A percentile compares a stretch with the other conserved stretches of the same genome.
Evolutionary conservation across 164 flowering plant genomes (phyloP).

Genomic region (Taxillus chinensis): DNA sequence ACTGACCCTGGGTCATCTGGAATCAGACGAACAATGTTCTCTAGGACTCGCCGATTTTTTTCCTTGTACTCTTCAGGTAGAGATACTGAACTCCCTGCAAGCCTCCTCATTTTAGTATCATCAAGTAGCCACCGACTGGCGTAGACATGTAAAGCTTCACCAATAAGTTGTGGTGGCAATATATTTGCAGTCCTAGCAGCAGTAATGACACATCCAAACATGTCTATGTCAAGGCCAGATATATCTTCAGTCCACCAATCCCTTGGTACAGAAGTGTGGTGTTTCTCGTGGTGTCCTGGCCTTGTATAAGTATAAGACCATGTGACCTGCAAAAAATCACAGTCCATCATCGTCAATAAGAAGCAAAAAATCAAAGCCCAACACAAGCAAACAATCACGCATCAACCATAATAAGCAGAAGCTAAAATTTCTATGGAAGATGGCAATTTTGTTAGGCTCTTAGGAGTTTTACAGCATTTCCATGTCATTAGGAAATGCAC

Average conservation of each 20-base stretch:
- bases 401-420: background rate
- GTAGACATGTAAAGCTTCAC: constrained; percentile 89
- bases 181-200: constrained; percentile 38
- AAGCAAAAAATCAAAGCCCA: too few species aligned
- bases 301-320: constrained; percentile 93
- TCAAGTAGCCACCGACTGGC: constrained; percentile 64
- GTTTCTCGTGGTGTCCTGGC: constrained; percentile 52
- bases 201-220: constrained; percentile 47
- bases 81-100: constrained; percentile 25
- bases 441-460: too few species aligned
- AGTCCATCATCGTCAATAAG: background rate
- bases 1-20: constrained; percentile 64
- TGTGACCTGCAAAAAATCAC: constrained; percentile 40
- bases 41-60: constrained; percentile 38
- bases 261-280: constrained; percentile 51
- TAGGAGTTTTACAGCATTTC: background rate
- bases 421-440: background rate
- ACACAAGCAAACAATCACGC: too few species aligned
- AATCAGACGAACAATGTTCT: constrained; percentile 59
- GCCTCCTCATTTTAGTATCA: constrained; percentile 15
- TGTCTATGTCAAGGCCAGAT: constrained; percentile 55
- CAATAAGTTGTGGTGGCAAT: constrained; percentile 64
- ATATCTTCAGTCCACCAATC: constrained; percentile 99
- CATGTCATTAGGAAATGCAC: background rate
- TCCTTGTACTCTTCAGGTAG: constrained; percentile 19